These are phyloP conservation scores for Agapanthus africanus DNA, from an alignment of 106 monocot genomes.

Conservation along the genomic window DNA sequence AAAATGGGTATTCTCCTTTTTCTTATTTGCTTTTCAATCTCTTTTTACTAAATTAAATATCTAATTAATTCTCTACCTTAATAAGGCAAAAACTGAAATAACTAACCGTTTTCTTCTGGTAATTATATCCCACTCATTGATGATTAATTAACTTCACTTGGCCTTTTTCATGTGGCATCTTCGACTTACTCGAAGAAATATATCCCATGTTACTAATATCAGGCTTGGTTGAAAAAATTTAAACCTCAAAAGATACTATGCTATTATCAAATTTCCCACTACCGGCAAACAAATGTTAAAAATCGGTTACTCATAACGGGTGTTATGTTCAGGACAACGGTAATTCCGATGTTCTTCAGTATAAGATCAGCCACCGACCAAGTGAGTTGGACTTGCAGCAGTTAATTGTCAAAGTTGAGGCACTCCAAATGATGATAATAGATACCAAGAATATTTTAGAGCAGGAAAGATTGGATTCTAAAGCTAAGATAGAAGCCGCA, in stretches of 20 bases:
- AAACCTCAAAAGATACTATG: neutral
- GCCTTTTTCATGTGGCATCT: neutral
- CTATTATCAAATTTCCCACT: neutral
- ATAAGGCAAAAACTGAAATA: too few relatives aligned
- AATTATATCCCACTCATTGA: neutral
- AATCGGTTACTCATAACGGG: neutral
- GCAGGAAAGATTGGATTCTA: constrained; percentile 29
- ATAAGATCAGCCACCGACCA: neutral
- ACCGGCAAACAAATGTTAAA: neutral
- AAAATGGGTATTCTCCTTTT: constrained; percentile 31
- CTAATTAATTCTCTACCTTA: too few relatives aligned
- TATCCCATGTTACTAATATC: neutral
- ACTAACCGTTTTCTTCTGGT: too few relatives aligned
- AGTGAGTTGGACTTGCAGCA: constrained; percentile 39
- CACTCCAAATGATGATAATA: constrained; percentile 38
- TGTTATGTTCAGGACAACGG: constrained; percentile 24
- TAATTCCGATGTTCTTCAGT: neutral
- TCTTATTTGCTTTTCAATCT: neutral
- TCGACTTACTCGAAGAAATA: neutral
- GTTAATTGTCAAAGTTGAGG: constrained; percentile 44
- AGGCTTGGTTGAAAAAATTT: neutral
- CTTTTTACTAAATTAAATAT: neutral
- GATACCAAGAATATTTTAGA: constrained; percentile 21
- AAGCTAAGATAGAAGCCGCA: constrained; percentile 25
- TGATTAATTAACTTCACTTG: neutral